phyloP scores from a whole-genome alignment of 345 rosid species.

The Microcos paniculata region DNA sequence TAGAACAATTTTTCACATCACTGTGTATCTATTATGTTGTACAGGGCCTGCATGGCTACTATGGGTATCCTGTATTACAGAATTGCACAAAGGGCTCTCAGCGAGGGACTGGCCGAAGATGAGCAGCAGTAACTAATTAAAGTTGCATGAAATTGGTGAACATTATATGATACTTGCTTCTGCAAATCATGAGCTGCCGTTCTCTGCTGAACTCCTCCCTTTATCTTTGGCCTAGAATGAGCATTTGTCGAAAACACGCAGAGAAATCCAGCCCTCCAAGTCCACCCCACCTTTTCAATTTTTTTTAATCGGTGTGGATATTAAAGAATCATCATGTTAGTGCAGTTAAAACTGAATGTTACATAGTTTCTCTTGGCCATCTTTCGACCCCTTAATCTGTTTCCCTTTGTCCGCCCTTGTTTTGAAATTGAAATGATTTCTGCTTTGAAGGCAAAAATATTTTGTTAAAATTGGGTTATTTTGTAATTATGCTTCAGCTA shows the following conservation, averaged over 20 bases:
- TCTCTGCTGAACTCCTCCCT: conserved; percentile 2
- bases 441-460: not conserved
- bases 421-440: not conserved
- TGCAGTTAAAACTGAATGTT: not conserved
- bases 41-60: conserved; percentile 99
- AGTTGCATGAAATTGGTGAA: conserved; percentile 2
- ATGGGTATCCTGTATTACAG: conserved; percentile 97
- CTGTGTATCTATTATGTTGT: conserved; percentile 6
- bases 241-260: not conserved
- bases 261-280: not conserved
- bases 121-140: conserved; percentile 47
- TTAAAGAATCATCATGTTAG: not conserved
- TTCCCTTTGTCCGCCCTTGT: not conserved
- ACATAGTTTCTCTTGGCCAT: not conserved
- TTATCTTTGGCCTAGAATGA: not conserved
- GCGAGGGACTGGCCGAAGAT: conserved; percentile 48
- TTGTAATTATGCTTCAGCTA: not conserved
- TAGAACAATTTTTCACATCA: not conserved
- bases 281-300: not conserved
- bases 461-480: not conserved
- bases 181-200: not conserved
- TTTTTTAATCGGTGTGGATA: not conserved
- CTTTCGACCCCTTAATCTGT: not conserved
- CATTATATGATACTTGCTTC: not conserved
- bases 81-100: conserved; percentile 75